These are phyloP conservation scores for Phytophthora hibernalis DNA, from an alignment of 352 stramenopile species.

Conservation along the genomic window DNA sequence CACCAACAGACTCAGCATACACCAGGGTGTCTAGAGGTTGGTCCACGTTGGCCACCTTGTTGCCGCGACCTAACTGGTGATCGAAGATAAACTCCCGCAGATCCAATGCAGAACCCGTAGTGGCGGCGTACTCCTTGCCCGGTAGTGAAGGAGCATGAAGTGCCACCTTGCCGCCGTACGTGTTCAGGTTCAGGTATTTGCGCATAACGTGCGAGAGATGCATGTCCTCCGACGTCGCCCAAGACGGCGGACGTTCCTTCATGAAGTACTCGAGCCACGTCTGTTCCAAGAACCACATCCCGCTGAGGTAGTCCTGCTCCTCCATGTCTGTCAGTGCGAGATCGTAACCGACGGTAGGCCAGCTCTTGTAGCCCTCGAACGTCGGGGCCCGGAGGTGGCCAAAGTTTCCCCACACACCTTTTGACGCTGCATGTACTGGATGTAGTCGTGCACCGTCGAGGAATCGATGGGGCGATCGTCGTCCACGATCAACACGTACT, in stretches of 20 bases:
- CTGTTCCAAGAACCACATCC: conserved; percentile 64
- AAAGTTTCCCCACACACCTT: neutral
- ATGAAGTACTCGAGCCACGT: conserved; percentile 62
- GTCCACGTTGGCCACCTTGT: conserved; percentile 58
- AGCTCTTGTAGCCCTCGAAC: too few species aligned
- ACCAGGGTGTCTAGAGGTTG: conserved; percentile 55
- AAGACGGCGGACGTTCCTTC: conserved; percentile 51
- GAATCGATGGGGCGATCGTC: conserved; percentile 45
- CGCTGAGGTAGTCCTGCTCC: conserved; percentile 57
- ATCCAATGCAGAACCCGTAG: conserved; percentile 50
- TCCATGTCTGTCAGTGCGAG: too few species aligned
- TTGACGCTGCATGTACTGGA: conserved; percentile 35
- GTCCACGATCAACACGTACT: conserved; percentile 50
- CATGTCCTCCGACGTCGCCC: conserved; percentile 60
- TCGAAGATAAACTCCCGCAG: conserved; percentile 68
- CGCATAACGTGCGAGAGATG: conserved; percentile 66
- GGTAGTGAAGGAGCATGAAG: too few species aligned
- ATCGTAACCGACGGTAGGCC: too few species aligned
- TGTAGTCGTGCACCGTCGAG: conserved; percentile 41
- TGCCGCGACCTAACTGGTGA: conserved; percentile 61
- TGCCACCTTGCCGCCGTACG: conserved; percentile 34
- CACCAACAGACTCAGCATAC: conserved; percentile 52
- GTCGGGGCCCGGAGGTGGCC: too few species aligned
- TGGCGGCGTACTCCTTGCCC: neutral
- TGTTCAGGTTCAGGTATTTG: conserved; percentile 76